Conservation (phyloP, 257 asterid genomes). For the Nicotiana obtusifolia region DNA sequence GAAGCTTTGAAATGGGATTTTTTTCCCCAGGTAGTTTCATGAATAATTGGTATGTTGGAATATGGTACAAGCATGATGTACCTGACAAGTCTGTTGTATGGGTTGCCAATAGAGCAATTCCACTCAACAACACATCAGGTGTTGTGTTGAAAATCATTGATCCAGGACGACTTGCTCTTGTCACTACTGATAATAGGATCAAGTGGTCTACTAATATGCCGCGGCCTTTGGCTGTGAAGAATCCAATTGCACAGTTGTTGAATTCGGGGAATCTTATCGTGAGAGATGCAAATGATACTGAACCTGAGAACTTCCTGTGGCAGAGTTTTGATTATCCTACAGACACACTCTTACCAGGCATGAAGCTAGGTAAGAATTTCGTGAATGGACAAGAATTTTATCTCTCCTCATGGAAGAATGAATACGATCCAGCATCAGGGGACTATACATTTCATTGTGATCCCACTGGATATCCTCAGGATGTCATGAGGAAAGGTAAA, state of each 20-base stretch:
- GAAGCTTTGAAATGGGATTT: conserved; percentile 5
- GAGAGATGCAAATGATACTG: conserved; percentile 23
- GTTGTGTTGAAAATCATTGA: not conserved
- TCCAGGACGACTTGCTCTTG: not conserved
- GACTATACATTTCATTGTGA: not conserved
- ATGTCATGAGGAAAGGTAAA: not conserved
- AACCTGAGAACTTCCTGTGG: conserved; percentile 13
- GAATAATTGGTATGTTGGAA: not conserved
- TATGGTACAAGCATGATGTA: not conserved
- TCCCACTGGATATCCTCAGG: not conserved
- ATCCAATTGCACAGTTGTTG: not conserved
- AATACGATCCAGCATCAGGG: not conserved
- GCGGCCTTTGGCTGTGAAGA: not conserved
- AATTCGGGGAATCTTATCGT: conserved; percentile 4
- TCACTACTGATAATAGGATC: not conserved
- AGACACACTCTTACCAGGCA: conserved; percentile 21
- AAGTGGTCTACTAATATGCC: not conserved
- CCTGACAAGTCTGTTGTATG: not conserved
- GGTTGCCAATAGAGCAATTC: conserved; percentile 11
- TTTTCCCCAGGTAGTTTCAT: not conserved
- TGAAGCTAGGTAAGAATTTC: conserved; percentile 25
- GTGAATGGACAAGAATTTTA: not conserved
- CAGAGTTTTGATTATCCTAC: conserved; percentile 29
- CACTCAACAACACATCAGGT: not conserved
- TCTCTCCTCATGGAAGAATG: not conserved